Base-by-base conservation (phyloP, 257 asterid species). In the Parsonsia alboflavescens region DNA sequence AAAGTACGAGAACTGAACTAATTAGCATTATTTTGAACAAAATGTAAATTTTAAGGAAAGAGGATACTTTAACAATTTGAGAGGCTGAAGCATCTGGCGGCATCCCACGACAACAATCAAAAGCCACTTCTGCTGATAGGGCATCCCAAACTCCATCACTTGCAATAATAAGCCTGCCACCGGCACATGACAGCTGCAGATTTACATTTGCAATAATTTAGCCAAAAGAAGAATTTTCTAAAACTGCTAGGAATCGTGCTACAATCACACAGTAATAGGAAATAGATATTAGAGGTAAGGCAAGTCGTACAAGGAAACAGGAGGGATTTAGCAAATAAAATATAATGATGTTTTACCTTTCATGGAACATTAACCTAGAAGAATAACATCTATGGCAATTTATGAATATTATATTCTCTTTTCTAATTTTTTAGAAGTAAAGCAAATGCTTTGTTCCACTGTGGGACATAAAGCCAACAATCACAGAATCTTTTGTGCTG, bases 141-240 rank as follows among this genome's bases (percentile, higher is more conserved):
- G 99, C 93, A 63, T 95, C 99, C 99, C 99, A 95, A 82, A 95
- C 99, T 70, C 99, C 99, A 36, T 95, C 99, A 56, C 99, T 95
- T 59, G 98, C 88, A 85, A 95, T 84, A 48, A 95, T 81, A 68
- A 95, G 87, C 85, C 98, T 86, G 71, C 99, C 99, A 77, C 99
- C 99, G 19, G 89, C 87, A 22, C 97, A 78, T 54, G 99, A 81
- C 62, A 95, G 84, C 99, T 95, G 97, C 85, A 81, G 65, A 80
- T 59, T 70, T 59, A 52, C 72, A 76, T 49, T 68, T 39, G 22
- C 65, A 78, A 75, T 48, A 22, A 50, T 74, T 16, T 7, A 26
- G 67, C 26, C 58, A 48, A 71, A 72, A 6, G 24, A 24, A 24
- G 42, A 70, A 52, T n/a, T 64, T 54, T 56, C 44, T 19, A 17